A percentile compares a stretch with the other conserved stretches of the same genome.
phyloP scores from a whole-genome alignment of 176 grass and related monocot genomes.

The Hyparrhenia diplandra region DNA sequence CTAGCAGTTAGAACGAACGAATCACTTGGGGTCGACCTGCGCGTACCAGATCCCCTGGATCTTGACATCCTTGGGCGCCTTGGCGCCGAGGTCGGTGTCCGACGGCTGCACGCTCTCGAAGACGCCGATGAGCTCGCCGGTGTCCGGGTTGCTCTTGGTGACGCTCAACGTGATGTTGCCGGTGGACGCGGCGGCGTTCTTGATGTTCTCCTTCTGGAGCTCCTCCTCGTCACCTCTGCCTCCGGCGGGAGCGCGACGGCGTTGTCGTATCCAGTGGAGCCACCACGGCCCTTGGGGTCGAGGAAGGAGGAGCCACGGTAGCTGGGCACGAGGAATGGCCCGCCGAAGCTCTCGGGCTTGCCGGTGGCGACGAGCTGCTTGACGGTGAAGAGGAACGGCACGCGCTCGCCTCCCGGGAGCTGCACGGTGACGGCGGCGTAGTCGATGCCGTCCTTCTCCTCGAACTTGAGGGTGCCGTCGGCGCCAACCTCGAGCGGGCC shows the following conservation, averaged over 20 bases:
- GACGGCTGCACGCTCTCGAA: constrained; percentile 91
- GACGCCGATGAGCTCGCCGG: constrained; percentile 72
- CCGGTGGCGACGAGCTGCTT: constrained; percentile 82
- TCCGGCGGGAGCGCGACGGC: constrained; percentile 74
- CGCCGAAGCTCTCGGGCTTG: constrained; percentile 75
- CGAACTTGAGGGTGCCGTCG: constrained; percentile 62
- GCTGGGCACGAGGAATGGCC: constrained; percentile 75
- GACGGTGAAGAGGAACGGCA: constrained; percentile 86
- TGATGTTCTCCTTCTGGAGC: constrained; percentile 79
- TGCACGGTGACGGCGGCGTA: constrained; percentile 86
- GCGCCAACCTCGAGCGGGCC: constrained; percentile 65
- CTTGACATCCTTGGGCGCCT: constrained; percentile 85
- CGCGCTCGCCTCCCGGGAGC: constrained; percentile 71
- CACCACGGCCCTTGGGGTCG: constrained; percentile 85
- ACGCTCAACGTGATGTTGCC: constrained; percentile 81
- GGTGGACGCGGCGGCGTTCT: constrained; percentile 50
- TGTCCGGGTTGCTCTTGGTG: constrained; percentile 60
- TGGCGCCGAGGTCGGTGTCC: constrained; percentile 79
- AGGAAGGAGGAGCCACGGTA: constrained; percentile 81
- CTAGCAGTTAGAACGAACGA: not conserved
- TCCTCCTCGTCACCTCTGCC: constrained; percentile 91
- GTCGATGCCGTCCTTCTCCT: constrained; percentile 89
- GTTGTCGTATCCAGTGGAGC: constrained; percentile 77
- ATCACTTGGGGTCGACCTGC: constrained; percentile 58
- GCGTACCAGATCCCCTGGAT: constrained; percentile 90